Evolutionary conservation across 2,329 filamentous ascomycete species (phyloP), one percentile per base, ranked within the genome.

Genomic region (Fusarium sp.): DNA sequence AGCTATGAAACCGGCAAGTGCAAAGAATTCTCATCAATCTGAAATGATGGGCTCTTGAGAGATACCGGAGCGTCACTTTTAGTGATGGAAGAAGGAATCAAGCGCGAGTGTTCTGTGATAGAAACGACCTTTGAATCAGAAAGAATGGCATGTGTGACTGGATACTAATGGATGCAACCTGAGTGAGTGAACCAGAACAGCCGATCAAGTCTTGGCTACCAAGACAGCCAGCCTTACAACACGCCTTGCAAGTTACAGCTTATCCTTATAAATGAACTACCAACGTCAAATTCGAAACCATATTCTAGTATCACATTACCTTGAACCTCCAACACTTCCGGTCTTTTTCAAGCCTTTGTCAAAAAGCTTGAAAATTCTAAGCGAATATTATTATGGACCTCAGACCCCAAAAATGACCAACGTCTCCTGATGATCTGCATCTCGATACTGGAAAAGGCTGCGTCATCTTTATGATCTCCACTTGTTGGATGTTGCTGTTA

Each of bases 351-450:
- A 36, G 34, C 10, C 26, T 28, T 28, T 28, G 26, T 28, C 34
- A 36, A 53, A 53, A 53, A 53, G 50, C 50, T 53, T 53, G 50
- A 46, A 46, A 46, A 17, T 36, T 17, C 17, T 19, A 19, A 36
- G 34, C 34, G 34, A 36, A 4, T 6, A 4, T 46, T 53, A 34
- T 53, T 53, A 53, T 53, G 50, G 50, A 53, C 15, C 50, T n/a
- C 19, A 8, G 26, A 28, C 10, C 26, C 26, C 26, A 28, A 28
- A 28, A 10, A 36, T 39, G 23, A 24, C 32, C 34, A 39, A 15
- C 34, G 7, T 17, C 50, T 53, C 50, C 50, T 53, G 50, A 36
- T 53, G 50, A 53, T 53, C 50, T 46, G 21, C 50, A 53, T 49
- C 32, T 49, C 46, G 19, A 47, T 47, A 23, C 17, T 30, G 28